A percentile compares a stretch with the other conserved stretches of the same genome.
Conservation (phyloP, 2,329 filamentous ascomycete genomes). For the Aspergillus pseudoviridinutans region DNA sequence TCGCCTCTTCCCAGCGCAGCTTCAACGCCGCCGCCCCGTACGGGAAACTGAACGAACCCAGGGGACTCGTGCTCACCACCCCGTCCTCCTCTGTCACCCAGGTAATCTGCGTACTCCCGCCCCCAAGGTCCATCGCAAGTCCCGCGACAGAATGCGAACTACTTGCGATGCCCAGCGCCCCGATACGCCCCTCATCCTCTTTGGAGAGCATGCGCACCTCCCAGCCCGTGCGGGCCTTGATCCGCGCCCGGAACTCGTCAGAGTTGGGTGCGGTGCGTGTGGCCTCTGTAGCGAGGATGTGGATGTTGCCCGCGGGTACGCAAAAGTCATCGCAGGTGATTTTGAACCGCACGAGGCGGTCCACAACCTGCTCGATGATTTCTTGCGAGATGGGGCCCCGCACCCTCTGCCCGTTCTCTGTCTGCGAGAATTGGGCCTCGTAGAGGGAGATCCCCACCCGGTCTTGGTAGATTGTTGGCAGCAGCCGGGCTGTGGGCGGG, state of each 20-base stretch:
- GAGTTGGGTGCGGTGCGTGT: constrained; percentile 77
- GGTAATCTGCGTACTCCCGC: constrained; percentile 67
- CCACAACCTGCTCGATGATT: constrained; percentile 64
- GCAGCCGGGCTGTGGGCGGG: constrained; percentile 64
- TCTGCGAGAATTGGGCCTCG: constrained; percentile 62
- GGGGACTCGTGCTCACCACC: constrained; percentile 48
- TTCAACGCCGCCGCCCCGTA: constrained; percentile 67
- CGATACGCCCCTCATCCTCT: constrained; percentile 75
- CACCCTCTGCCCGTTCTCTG: constrained; percentile 20
- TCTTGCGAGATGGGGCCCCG: constrained; percentile 52
- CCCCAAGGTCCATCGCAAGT: constrained; percentile 82
- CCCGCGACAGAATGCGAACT: constrained; percentile 67
- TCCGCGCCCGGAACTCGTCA: constrained; percentile 61
- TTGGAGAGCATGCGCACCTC: constrained; percentile 70
- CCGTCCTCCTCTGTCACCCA: constrained; percentile 58
- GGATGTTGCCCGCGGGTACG: constrained; percentile 61
- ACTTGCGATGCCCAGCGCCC: constrained; percentile 77
- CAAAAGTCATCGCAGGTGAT: constrained; percentile 65
- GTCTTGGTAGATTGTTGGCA: constrained; percentile 73
- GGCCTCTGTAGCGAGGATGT: constrained; percentile 82
- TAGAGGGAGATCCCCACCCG: constrained; percentile 81
- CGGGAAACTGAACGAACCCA: constrained; percentile 61
- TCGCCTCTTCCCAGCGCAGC: constrained; percentile 48
- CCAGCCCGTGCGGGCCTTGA: constrained; percentile 62
- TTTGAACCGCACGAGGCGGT: constrained; percentile 66